phyloP scores from a whole-genome alignment of 345 rosid genomes.

The Ceriops decandra region DNA sequence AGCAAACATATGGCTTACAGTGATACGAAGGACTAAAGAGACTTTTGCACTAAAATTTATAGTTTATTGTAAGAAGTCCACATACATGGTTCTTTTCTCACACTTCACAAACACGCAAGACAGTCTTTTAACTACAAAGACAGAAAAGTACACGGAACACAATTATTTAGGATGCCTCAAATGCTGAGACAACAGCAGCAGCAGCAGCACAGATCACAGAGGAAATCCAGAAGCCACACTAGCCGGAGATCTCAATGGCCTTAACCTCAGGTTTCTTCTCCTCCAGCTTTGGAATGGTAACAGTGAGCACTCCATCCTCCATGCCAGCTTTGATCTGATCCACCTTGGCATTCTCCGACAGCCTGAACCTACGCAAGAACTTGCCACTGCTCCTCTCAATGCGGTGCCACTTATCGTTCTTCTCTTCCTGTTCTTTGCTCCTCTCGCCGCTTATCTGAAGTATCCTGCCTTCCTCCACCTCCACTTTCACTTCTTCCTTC shows the following conservation, averaged over 20 bases:
- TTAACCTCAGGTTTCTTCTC: slow-evolving; percentile 18
- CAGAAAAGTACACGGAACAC: background rate
- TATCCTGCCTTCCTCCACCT: slow-evolving; percentile 26
- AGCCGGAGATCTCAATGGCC: slow-evolving; percentile 20
- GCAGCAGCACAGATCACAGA: background rate
- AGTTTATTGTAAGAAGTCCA: background rate
- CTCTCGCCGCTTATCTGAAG: slow-evolving; percentile 28
- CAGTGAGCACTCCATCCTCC: slow-evolving; percentile 27
- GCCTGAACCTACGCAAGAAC: slow-evolving; percentile 17
- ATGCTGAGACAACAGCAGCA: background rate
- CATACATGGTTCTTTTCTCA: background rate
- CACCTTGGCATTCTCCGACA: slow-evolving; percentile 24
- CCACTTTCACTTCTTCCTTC: slow-evolving; percentile 27
- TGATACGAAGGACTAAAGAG: no score
- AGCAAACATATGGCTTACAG: no score
- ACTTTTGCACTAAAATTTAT: no score
- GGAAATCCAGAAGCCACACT: background rate
- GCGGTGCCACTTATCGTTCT: slow-evolving; percentile 23
- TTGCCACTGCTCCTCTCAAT: slow-evolving; percentile 19
- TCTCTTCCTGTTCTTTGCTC: slow-evolving; percentile 21
- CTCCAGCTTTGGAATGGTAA: slow-evolving; percentile 21
- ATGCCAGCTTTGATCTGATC: slow-evolving; percentile 23
- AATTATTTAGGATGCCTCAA: background rate
- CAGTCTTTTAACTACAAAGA: no score
- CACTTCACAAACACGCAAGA: background rate